phyloP scores from a whole-genome alignment of 768 basidiomycete genomes.

The Chalciporus piperatus region DNA sequence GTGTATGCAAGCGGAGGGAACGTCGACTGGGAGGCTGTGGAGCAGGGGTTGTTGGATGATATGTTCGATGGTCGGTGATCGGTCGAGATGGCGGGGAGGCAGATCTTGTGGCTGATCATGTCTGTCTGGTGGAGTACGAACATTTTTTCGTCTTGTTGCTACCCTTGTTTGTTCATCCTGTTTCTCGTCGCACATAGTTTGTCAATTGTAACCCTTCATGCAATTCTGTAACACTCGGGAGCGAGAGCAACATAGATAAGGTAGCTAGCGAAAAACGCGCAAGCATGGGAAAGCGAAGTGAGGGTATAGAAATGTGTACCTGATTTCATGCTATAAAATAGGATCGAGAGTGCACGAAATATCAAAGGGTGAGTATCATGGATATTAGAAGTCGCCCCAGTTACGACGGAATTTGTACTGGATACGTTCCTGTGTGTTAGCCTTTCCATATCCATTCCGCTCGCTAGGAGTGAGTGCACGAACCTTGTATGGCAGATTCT shows the following conservation, averaged over 20 bases:
- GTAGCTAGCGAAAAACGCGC: conserved; percentile 2
- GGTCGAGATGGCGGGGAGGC: not conserved
- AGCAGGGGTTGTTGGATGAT: conserved; percentile 75
- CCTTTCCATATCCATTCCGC: conserved; percentile 28
- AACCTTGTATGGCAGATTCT: conserved; percentile 89
- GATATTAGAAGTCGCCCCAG: conserved; percentile 78
- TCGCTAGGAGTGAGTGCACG: conserved; percentile 9
- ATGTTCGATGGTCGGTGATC: conserved; percentile 80
- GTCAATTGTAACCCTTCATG: conserved; percentile 5
- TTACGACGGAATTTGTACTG: conserved; percentile 89
- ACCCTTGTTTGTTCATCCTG: conserved; percentile 6
- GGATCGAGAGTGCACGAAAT: conserved; percentile 3
- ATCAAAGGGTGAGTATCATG: conserved; percentile 4
- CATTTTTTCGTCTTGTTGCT: not conserved
- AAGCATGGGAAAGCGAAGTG: conserved; percentile 8
- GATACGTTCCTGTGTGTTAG: conserved; percentile 57
- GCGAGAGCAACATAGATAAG: not conserved
- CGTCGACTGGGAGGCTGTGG: conserved; percentile 89
- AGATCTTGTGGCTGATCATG: not conserved
- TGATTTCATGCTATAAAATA: conserved; percentile 12
- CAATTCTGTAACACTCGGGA: not conserved
- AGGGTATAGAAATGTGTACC: conserved; percentile 27
- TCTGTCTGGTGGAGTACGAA: not conserved
- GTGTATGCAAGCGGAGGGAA: conserved; percentile 79
- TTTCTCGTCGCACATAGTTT: conserved; percentile 1